These are phyloP conservation scores for Brassica incana DNA, from an alignment of 345 rosid species.

Conservation along the genomic window DNA sequence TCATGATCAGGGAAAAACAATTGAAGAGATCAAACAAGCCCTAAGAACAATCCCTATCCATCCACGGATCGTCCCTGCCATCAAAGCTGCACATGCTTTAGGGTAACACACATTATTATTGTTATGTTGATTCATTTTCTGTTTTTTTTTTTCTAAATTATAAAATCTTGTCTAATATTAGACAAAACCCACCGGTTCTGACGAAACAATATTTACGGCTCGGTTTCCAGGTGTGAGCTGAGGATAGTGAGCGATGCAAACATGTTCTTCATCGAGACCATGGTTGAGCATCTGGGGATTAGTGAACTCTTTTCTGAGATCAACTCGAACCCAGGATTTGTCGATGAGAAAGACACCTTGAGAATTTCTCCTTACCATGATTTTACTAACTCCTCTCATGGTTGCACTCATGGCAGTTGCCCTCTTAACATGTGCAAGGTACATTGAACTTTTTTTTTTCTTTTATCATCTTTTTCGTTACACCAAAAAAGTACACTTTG, in stretches of 20 bases:
- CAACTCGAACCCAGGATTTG: conserved; percentile 68
- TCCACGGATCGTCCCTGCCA: conserved; percentile 66
- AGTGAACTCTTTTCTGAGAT: conserved; percentile 70
- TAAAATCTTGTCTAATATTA: conserved; percentile 5
- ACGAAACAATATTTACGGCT: conserved; percentile 3
- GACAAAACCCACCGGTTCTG: conserved; percentile 27
- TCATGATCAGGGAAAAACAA: conserved; percentile 58
- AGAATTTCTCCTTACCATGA: conserved; percentile 70
- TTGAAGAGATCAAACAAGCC: conserved; percentile 59
- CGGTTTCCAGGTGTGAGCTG: conserved; percentile 67
- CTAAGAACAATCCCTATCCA: conserved; percentile 59
- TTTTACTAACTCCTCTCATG: conserved; percentile 58
- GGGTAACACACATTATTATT: conserved; percentile 41
- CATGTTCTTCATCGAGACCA: conserved; percentile 71
- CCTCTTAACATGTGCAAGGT: conserved; percentile 99
- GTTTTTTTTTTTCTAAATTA: background rate
- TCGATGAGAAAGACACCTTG: conserved; percentile 54
- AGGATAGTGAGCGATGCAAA: conserved; percentile 84
- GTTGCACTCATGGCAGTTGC: conserved; percentile 54
- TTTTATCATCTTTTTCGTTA: conserved; percentile 31
- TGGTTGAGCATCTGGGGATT: conserved; percentile 61
- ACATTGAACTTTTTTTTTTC: background rate
- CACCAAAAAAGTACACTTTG: background rate
- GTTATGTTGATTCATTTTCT: background rate
- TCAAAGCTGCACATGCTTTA: conserved; percentile 67